phyloP scores from a whole-genome alignment of 495 filamentous ascomycete species.

The Neurospora intermedia region DNA sequence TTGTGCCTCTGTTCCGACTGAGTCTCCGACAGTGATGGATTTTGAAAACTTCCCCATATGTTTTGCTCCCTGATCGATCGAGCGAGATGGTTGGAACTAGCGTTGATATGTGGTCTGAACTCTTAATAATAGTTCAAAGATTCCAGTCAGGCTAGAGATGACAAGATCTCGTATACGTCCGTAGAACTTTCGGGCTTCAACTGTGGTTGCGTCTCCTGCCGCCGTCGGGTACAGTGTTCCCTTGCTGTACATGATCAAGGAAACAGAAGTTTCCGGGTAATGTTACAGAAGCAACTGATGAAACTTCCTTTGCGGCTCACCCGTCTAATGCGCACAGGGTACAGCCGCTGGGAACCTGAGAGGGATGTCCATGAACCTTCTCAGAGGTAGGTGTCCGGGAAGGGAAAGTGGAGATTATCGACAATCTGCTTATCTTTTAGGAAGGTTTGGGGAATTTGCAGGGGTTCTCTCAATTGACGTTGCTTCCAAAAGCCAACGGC shows the following conservation, averaged over 20 bases:
- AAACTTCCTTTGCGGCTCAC: not conserved
- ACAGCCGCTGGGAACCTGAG: not conserved
- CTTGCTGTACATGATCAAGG: not conserved
- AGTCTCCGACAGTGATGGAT: too few species aligned
- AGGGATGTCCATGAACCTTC: not conserved
- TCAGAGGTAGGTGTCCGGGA: too few species aligned
- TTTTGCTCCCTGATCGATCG: too few species aligned
- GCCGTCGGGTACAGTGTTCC: not conserved
- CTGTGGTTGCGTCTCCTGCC: not conserved
- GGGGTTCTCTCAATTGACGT: not conserved
- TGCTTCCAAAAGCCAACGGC: not conserved
- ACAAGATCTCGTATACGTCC: not conserved
- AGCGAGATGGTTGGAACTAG: too few species aligned
- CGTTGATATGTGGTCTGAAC: too few species aligned
- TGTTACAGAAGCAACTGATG: not conserved
- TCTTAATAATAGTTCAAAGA: too few species aligned
- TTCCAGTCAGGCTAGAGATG: not conserved
- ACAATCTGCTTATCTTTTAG: too few species aligned
- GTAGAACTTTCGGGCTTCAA: not conserved
- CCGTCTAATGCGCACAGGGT: not conserved
- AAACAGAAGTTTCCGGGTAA: not conserved
- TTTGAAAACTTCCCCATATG: too few species aligned
- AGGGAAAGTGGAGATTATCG: too few species aligned
- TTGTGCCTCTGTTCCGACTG: not conserved
- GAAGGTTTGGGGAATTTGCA: not conserved